These are phyloP conservation scores for Elongisporangium prolatum DNA, from an alignment of 352 stramenopile species.

Conservation along the genomic window DNA sequence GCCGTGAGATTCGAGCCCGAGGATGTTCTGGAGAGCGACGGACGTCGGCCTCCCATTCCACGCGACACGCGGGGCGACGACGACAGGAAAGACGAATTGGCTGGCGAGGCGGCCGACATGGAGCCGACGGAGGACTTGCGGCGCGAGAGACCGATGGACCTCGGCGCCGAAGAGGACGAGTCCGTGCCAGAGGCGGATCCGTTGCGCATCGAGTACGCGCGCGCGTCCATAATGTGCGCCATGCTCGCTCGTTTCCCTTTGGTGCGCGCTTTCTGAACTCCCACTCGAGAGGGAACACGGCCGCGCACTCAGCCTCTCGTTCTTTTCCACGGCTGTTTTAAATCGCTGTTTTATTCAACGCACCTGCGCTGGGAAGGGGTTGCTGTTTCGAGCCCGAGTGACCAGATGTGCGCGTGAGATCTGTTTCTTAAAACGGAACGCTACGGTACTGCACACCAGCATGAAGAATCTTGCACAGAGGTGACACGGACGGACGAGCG, in stretches of 20 bases:
- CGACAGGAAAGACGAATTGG: slow-evolving; percentile 10
- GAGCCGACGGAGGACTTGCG: slow-evolving; percentile 41
- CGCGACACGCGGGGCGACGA: slow-evolving; percentile 16
- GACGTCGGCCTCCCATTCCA: slow-evolving; percentile 17
- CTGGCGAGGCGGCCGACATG: slow-evolving; percentile 9
- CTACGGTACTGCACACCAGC: background rate
- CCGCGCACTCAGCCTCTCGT: background rate
- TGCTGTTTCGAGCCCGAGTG: background rate
- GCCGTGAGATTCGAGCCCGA: slow-evolving; percentile 17
- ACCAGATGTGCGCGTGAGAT: background rate
- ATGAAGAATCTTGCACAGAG: no score
- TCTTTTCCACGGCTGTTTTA: background rate
- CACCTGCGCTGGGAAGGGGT: background rate
- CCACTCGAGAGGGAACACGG: background rate
- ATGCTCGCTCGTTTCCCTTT: slow-evolving; percentile 15
- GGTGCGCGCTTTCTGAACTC: background rate
- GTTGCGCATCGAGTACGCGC: slow-evolving; percentile 48
- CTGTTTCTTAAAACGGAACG: background rate
- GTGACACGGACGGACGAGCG: background rate
- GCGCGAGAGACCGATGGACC: slow-evolving; percentile 16
- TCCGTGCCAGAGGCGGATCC: slow-evolving; percentile 23
- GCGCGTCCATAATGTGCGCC: slow-evolving; percentile 63
- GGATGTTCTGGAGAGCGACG: slow-evolving; percentile 28
- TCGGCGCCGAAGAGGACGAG: slow-evolving; percentile 1
- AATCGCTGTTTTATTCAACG: background rate